Conservation (phyloP, 495 filamentous ascomycete genomes). For the Geopyxis carbonaria region DNA sequence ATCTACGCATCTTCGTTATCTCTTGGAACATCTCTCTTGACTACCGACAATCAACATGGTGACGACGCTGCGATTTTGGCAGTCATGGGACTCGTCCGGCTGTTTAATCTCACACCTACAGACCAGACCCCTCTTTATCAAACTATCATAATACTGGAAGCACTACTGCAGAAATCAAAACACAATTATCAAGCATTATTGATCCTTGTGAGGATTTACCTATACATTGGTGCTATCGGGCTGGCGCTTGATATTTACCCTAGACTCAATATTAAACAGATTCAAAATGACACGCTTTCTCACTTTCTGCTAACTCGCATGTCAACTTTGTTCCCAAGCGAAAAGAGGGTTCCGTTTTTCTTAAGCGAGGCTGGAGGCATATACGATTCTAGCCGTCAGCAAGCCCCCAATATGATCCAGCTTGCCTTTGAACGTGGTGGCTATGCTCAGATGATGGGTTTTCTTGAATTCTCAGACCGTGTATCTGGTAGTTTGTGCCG, state of each 20-base stretch:
- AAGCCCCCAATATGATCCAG: conserved; percentile 25
- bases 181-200: conserved; percentile 43
- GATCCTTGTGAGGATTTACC: conserved; percentile 37
- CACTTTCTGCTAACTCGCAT: conserved; percentile 42
- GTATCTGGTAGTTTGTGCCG: conserved; percentile 23
- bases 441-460: conserved; percentile 27
- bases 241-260: conserved; percentile 36
- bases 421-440: conserved; percentile 26
- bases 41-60: conserved; percentile 39
- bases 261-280: conserved; percentile 42
- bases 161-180: conserved; percentile 33
- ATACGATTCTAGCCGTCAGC: conserved; percentile 21
- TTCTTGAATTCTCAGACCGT: conserved; percentile 24
- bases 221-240: conserved; percentile 37
- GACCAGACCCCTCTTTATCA: conserved; percentile 33
- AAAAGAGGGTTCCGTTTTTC: conserved; percentile 7
- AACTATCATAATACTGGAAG: conserved; percentile 35
- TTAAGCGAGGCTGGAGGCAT: conserved; percentile 16
- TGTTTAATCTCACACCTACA: conserved; percentile 22
- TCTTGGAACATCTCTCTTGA: conserved; percentile 22
- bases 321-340: conserved; percentile 32
- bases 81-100: conserved; percentile 36
- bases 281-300: conserved; percentile 42
- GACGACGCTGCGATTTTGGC: conserved; percentile 42
- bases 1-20: conserved; percentile 29